These are phyloP conservation scores for Podospora tetraspora DNA, from an alignment of 495 filamentous ascomycete species.

Conservation along the genomic window DNA sequence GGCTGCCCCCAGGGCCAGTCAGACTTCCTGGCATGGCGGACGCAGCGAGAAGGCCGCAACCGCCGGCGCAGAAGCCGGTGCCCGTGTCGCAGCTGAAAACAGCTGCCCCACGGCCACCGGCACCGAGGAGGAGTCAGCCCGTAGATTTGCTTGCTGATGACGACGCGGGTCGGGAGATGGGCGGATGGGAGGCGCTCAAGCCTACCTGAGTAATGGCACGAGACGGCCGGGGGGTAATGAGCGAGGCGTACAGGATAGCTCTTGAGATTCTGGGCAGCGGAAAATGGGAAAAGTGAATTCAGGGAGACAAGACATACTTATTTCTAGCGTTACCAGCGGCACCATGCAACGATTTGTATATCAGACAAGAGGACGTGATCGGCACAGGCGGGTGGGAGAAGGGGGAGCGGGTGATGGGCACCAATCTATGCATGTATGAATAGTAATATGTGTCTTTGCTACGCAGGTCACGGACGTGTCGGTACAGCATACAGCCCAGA, in stretches of 20 bases:
- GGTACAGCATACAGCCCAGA: background rate
- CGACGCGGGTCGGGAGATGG: conserved; percentile 32
- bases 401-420: background rate
- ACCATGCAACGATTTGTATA: background rate
- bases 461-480: background rate
- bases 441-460: background rate
- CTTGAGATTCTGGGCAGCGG: background rate
- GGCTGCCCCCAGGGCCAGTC: conserved; percentile 20
- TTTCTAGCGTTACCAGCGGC: background rate
- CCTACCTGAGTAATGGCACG: conserved; percentile 20
- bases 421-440: background rate
- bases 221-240: background rate
- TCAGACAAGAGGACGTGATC: background rate
- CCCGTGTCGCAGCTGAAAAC: conserved; percentile 12
- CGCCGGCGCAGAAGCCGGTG: conserved; percentile 20
- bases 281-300: background rate
- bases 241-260: background rate
- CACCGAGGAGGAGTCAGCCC: conserved; percentile 24
- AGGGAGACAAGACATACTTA: background rate
- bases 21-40: conserved; percentile 21
- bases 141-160: conserved; percentile 41
- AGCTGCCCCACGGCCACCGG: conserved; percentile 20
- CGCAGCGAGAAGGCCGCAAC: conserved; percentile 11
- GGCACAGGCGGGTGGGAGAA: too few species aligned
- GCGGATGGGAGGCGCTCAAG: conserved; percentile 46